These are phyloP conservation scores for Triglochin maritima DNA, from an alignment of 106 monocot species.

Conservation along the genomic window DNA sequence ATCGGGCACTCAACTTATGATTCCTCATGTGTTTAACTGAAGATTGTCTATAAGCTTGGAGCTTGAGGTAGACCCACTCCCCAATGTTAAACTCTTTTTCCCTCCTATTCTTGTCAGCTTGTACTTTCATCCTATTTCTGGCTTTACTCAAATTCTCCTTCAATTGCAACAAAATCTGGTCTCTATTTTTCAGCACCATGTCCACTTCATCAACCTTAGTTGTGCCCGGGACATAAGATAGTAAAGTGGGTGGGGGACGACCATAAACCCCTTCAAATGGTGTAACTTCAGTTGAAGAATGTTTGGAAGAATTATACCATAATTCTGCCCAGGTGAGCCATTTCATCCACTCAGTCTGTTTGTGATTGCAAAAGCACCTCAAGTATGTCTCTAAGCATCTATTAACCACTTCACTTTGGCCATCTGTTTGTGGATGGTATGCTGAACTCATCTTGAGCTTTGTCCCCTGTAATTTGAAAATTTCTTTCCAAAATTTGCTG, in stretches of 20 bases:
- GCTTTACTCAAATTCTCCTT: neutral
- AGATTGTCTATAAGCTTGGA: neutral
- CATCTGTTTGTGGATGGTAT: neutral
- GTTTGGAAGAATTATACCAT: conserved; percentile 4
- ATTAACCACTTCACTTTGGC: too few relatives aligned
- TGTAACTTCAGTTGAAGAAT: neutral
- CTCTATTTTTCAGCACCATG: neutral
- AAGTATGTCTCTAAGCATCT: conserved; percentile 8
- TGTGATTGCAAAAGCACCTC: neutral
- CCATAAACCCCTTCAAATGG: conserved; percentile 1
- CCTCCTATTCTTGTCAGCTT: neutral
- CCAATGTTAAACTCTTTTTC: neutral
- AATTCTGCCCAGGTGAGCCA: neutral
- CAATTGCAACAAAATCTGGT: neutral
- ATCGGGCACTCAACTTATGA: neutral
- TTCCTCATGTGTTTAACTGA: neutral
- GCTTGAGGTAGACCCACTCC: neutral
- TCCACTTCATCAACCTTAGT: neutral
- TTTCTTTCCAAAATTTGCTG: conserved; percentile 4
- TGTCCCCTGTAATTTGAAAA: neutral
- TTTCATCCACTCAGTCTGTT: neutral
- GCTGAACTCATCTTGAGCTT: neutral
- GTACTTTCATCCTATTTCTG: neutral
- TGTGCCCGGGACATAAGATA: neutral
- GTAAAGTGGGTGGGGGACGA: neutral